Percentiles rank a stretch among this genome's conserved stretches.
Evolutionary conservation across 192 early-diverging fungal species (phyloP).

Genomic region (Funneliformis geosporum): DNA sequence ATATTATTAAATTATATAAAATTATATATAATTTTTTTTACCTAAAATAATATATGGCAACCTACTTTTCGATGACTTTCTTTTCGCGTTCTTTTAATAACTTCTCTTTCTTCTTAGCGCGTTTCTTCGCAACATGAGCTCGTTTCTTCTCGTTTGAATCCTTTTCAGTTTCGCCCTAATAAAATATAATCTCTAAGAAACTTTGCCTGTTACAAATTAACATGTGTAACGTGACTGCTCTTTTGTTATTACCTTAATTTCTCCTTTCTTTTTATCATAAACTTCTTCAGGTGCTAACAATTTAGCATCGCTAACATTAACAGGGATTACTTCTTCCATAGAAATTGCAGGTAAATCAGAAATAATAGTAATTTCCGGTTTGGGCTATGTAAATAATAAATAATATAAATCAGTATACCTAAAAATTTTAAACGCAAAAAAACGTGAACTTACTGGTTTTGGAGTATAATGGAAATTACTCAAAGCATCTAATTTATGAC

Average conservation of each 20-base stretch:
- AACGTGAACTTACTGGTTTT: constrained; percentile 54
- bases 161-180: constrained; percentile 70
- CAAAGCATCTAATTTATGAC: constrained; percentile 85
- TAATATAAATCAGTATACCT: not conserved
- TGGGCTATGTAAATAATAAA: constrained; percentile 37
- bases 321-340: constrained; percentile 95
- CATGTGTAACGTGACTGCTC: too few species aligned
- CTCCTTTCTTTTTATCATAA: constrained; percentile 74
- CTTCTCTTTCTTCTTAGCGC: constrained; percentile 63
- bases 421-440: not conserved
- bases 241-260: constrained; percentile 50
- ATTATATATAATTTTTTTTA: too few species aligned
- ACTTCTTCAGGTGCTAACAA: constrained; percentile 90
- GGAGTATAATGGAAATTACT: constrained; percentile 95
- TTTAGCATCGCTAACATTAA: constrained; percentile 77
- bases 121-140: constrained; percentile 67
- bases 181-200: not conserved
- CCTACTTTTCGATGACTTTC: constrained; percentile 46
- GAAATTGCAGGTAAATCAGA: constrained; percentile 80
- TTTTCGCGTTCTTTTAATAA: constrained; percentile 50
- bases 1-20: too few species aligned
- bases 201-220: not conserved
- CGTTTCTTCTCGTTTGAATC: constrained; percentile 75
- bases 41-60: too few species aligned
- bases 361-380: constrained; percentile 77